Conservation (phyloP, 768 basidiomycete species). For the Mycena filopes region DNA sequence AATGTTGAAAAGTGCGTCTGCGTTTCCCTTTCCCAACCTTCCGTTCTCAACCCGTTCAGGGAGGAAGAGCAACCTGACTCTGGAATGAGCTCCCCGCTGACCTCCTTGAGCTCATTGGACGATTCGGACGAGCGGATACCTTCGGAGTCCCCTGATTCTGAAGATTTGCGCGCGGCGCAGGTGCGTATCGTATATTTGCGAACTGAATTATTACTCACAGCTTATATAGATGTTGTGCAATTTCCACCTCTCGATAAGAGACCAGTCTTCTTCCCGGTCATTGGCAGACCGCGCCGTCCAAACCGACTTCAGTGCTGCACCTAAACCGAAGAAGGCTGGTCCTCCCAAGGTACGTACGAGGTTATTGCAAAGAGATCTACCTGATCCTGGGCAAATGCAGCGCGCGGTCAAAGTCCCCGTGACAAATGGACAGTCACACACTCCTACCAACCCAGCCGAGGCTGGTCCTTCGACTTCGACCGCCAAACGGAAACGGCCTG, state of each 20-base stretch:
- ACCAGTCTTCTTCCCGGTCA: constrained; percentile 8
- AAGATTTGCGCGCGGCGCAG: constrained; percentile 71
- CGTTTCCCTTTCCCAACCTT: not conserved
- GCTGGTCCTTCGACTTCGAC: constrained; percentile 50
- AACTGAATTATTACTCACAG: not conserved
- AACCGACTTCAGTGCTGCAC: constrained; percentile 7
- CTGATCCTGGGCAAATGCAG: constrained; percentile 21
- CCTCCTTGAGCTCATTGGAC: constrained; percentile 78
- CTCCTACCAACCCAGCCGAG: constrained; percentile 35
- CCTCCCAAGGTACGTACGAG: constrained; percentile 24
- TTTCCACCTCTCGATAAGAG: constrained; percentile 41
- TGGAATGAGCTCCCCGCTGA: constrained; percentile 75
- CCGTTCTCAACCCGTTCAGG: constrained; percentile 34
- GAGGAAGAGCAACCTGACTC: constrained; percentile 54
- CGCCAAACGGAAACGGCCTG: constrained; percentile 50
- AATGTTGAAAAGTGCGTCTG: constrained; percentile 54
- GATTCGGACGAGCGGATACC: constrained; percentile 59
- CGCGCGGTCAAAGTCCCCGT: constrained; percentile 28
- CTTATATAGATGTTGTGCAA: constrained; percentile 53
- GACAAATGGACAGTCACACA: constrained; percentile 31
- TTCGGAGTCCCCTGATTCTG: constrained; percentile 46
- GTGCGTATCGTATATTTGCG: constrained; percentile 44
- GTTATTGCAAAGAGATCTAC: not conserved
- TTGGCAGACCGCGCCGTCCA: constrained; percentile 13
- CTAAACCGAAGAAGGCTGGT: constrained; percentile 1